Base-by-base conservation (phyloP, 2,329 filamentous ascomycete species). In the Rosellinia necatrix region DNA sequence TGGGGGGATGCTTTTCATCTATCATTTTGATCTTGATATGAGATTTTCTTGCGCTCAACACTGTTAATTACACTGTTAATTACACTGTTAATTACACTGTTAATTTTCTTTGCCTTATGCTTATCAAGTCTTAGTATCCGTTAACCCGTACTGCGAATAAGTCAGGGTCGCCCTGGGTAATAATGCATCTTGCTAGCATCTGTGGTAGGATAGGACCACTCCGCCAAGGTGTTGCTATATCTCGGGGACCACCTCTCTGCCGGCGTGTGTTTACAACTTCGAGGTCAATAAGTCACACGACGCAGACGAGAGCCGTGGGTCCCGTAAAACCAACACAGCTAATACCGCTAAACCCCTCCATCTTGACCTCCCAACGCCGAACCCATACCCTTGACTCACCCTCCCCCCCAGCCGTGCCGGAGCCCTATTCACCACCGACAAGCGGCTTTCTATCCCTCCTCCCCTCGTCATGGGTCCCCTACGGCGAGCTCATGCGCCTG, bases 401-500 rank as follows among this genome's bases (percentile, higher is more conserved):
- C 38, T 58, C 60, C 17, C 66, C 53, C 34, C 50, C 61, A 37
- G 44, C 42, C 41, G 65, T 51, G 25, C 55, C 62, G 17, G 65
- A 71, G 25, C 62, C 68, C n/a, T 93, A 93, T 70, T 71, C 74
- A n/a, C 81, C 86, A n/a, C 90, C 91, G 2, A 86, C 77, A 13
- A 84, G 83, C 0, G 90, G 91, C 12, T 68, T 94, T 4, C 75
- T 96, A 25, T 88, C 90, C 2, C 72, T 78, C 48, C 77, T 96
- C 2, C 91, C 91, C 2, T 60, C 75, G 17, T 82, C 87, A 52
- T 86, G 86, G 79, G 79, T 94, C 3, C 91, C 91, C 1, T 96
- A 94, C 68, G 91, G 86, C 43, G 91, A 96, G 70, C 82, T 96
- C 12, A 82, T 89, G 66, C 88, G 92, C 44, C 78, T 96, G 43